These are phyloP conservation scores for Drechmeria coniospora DNA, from an alignment of 2,329 filamentous ascomycete species.

Conservation along the genomic window DNA sequence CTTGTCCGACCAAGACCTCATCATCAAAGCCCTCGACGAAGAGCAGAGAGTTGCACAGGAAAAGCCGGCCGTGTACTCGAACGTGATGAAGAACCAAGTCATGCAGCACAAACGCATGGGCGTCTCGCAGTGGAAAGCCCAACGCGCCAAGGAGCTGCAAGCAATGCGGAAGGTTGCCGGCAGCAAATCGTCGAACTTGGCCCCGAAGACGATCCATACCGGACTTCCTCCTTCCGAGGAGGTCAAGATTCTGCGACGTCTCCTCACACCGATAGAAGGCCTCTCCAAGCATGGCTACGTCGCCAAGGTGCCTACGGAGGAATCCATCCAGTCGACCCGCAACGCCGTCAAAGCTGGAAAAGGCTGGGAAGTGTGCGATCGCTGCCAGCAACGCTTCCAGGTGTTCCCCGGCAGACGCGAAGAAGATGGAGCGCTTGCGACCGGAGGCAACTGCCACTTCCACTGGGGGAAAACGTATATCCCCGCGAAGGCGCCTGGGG, in stretches of 20 bases:
- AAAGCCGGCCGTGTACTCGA: slow-evolving; percentile 58
- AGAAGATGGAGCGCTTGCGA: slow-evolving; percentile 59
- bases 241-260: slow-evolving; percentile 41
- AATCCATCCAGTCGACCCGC: slow-evolving; percentile 50
- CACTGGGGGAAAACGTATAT: slow-evolving; percentile 62
- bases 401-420: slow-evolving; percentile 76
- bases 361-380: slow-evolving; percentile 79
- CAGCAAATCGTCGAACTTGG: slow-evolving; percentile 13
- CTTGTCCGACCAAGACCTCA: slow-evolving; percentile 49
- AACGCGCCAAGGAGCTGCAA: slow-evolving; percentile 28
- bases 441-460: slow-evolving; percentile 63
- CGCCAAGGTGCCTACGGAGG: slow-evolving; percentile 44
- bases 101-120: slow-evolving; percentile 63
- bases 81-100: slow-evolving; percentile 71
- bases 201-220: slow-evolving; percentile 45
- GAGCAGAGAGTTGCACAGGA: slow-evolving; percentile 62
- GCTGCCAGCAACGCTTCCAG: slow-evolving; percentile 75
- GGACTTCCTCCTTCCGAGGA: slow-evolving; percentile 56
- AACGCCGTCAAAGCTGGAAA: slow-evolving; percentile 49
- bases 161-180: slow-evolving; percentile 16
- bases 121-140: slow-evolving; percentile 53
- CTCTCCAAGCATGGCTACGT: slow-evolving; percentile 67
- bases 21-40: slow-evolving; percentile 55
- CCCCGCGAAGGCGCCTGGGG: slow-evolving; percentile 39
- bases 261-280: slow-evolving; percentile 47